Evolutionary conservation across 805 yeast species (phyloP).

Genomic region (Candida berthetii): DNA sequence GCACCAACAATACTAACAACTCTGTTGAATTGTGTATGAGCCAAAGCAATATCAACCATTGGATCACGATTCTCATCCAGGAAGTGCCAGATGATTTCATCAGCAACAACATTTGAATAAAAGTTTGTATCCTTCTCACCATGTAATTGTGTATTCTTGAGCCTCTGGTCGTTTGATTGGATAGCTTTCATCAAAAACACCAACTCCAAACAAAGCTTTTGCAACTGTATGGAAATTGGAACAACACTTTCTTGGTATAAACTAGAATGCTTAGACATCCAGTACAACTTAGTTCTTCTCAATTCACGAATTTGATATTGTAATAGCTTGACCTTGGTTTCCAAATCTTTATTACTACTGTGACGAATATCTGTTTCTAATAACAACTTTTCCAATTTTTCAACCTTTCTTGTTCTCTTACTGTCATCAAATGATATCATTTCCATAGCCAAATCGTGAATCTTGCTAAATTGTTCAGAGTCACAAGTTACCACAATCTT

Average conservation of each 20-base stretch:
- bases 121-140: conserved; percentile 19
- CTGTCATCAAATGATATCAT: conserved; percentile 29
- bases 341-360: conserved; percentile 19
- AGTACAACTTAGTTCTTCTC: conserved; percentile 31
- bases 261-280: conserved; percentile 29
- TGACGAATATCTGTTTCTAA: conserved; percentile 47
- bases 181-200: conserved; percentile 37
- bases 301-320: conserved; percentile 38
- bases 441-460: conserved; percentile 43
- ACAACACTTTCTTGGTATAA: conserved; percentile 29
- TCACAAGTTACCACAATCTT: conserved; percentile 47
- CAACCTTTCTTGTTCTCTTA: conserved; percentile 32
- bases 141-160: conserved; percentile 15
- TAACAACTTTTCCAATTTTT: conserved; percentile 41
- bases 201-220: conserved; percentile 29
- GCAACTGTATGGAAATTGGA: conserved; percentile 27
- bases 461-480: conserved; percentile 48
- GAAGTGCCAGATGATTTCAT: conserved; percentile 53
- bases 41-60: conserved; percentile 47
- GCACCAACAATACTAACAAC: conserved; percentile 48
- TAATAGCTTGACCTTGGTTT: conserved; percentile 42
- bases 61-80: conserved; percentile 40
- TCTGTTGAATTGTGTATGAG: conserved; percentile 39
- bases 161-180: conserved; percentile 24
- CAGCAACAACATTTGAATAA: conserved; percentile 45